Conservation (phyloP, 306 rosid genomes). For the Argentina anserina region DNA sequence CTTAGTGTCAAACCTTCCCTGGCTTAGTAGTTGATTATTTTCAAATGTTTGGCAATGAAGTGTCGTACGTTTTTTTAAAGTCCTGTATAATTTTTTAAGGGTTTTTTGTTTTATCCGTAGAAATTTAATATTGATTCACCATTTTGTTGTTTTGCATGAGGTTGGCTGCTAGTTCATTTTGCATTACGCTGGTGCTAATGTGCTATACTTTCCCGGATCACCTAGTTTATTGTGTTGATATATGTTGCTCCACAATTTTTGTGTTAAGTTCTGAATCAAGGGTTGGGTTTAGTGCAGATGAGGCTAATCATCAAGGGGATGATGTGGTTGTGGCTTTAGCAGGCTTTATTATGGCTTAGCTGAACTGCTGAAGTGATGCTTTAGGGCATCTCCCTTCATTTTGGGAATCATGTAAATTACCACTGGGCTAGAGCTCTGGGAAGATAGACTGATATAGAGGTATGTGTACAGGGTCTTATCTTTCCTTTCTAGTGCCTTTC, state of each 20-base stretch:
- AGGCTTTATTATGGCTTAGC: conserved; percentile 47
- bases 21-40: not conserved
- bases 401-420: conserved; percentile 73
- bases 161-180: not conserved
- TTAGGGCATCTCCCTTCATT: conserved; percentile 45
- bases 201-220: not conserved
- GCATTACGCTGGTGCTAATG: not conserved
- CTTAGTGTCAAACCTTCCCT: not conserved
- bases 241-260: not conserved
- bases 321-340: conserved; percentile 40
- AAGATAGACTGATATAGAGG: conserved; percentile 79
- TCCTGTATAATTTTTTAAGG: not conserved
- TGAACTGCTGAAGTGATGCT: conserved; percentile 30
- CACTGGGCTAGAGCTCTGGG: conserved; percentile 62
- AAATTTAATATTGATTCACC: too few species aligned
- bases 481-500: conserved; percentile 37
- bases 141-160: not conserved
- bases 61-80: not conserved
- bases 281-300: conserved; percentile 50
- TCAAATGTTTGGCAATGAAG: not conserved
- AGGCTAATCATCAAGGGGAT: conserved; percentile 55
- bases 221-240: not conserved
- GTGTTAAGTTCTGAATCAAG: conserved; percentile 18
- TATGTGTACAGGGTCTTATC: conserved; percentile 87
- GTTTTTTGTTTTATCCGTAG: not conserved